phyloP scores from a whole-genome alignment of 352 stramenopile species.

The Peronospora destructor region DNA sequence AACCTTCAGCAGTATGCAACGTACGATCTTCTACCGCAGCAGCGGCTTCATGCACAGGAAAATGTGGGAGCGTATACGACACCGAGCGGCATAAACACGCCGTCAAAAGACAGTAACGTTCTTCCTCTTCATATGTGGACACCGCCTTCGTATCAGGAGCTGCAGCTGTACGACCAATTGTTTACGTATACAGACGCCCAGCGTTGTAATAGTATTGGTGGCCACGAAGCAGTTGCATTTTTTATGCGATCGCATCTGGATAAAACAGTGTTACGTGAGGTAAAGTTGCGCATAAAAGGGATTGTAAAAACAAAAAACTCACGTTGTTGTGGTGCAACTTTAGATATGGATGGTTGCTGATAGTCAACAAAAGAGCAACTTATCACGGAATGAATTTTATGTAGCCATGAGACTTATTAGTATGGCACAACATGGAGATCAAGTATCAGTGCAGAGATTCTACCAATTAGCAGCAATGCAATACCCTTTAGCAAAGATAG shows the following conservation, averaged over 20 bases:
- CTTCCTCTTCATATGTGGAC: constrained; percentile 42
- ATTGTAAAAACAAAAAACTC: no score
- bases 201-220: constrained; percentile 75
- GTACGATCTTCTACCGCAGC: constrained; percentile 41
- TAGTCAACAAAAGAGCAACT: constrained; percentile 54
- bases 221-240: constrained; percentile 88
- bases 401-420: constrained; percentile 81
- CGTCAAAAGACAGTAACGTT: neutral
- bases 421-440: constrained; percentile 74
- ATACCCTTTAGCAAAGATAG: constrained; percentile 55
- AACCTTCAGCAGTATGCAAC: constrained; percentile 56
- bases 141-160: constrained; percentile 53
- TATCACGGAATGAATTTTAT: constrained; percentile 81
- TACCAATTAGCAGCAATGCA: constrained; percentile 47
- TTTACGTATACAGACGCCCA: constrained; percentile 88
- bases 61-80: constrained; percentile 28
- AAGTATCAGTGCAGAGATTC: constrained; percentile 61
- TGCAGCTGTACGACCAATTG: constrained; percentile 87
- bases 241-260: constrained; percentile 89
- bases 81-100: constrained; percentile 21
- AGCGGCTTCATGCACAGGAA: constrained; percentile 33
- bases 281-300: constrained; percentile 13
- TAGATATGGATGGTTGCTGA: constrained; percentile 81
- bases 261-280: constrained; percentile 69
- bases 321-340: constrained; percentile 1